phyloP scores from a whole-genome alignment of 768 basidiomycete genomes.

The Mycena venus region DNA sequence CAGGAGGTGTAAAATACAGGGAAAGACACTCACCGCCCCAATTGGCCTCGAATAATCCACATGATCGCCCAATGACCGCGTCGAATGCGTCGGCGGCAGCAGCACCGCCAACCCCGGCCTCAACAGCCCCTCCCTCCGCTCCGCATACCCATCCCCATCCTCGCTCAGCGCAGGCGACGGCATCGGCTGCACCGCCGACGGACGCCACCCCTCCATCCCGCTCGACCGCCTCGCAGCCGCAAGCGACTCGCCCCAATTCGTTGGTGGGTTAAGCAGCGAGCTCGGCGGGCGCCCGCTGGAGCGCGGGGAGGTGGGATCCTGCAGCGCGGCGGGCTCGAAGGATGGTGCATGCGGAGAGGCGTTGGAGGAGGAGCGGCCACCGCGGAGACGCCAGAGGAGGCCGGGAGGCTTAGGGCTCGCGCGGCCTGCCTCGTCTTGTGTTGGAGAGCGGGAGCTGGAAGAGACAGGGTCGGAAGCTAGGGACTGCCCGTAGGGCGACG shows the following conservation, averaged over 20 bases:
- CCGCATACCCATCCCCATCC: background rate
- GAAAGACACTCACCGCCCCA: constrained; percentile 15
- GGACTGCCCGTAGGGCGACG: background rate
- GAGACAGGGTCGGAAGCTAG: background rate
- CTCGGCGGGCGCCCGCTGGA: background rate
- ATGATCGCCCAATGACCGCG: constrained; percentile 23
- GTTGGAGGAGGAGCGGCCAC: background rate
- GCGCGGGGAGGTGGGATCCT: constrained; percentile 2
- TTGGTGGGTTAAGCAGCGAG: constrained; percentile 25
- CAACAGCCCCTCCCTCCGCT: constrained; percentile 3
- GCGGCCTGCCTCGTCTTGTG: background rate
- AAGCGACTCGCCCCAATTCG: background rate
- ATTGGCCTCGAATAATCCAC: constrained; percentile 34
- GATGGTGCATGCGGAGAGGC: background rate
- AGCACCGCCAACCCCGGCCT: constrained; percentile 26
- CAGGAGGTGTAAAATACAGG: too few species aligned
- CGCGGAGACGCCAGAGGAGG: constrained; percentile 1
- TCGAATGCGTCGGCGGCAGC: constrained; percentile 16
- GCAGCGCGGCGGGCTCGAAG: background rate
- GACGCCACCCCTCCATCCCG: background rate
- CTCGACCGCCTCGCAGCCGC: background rate
- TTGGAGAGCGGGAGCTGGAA: background rate
- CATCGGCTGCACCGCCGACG: background rate
- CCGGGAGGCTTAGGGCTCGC: background rate
- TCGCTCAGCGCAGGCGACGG: constrained; percentile 11